These are phyloP conservation scores for Cladosporium velox DNA, from an alignment of 2,329 filamentous ascomycete genomes.

Conservation along the genomic window DNA sequence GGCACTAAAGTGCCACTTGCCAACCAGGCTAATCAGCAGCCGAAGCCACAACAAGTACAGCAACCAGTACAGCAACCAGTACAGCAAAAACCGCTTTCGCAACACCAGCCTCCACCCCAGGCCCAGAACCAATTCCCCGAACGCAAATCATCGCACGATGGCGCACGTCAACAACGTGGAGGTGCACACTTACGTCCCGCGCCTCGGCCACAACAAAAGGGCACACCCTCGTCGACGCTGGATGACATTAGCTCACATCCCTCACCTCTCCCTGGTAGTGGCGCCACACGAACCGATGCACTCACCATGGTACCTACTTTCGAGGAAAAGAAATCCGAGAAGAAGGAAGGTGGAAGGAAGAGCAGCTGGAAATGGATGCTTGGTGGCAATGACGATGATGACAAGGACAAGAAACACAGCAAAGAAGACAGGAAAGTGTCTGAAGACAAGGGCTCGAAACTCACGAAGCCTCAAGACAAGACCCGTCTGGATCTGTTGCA, in stretches of 20 bases:
- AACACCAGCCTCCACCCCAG: constrained; percentile 1
- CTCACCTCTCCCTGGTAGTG: constrained; percentile 68
- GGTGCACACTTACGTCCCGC: constrained; percentile 38
- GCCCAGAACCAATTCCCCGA: constrained; percentile 48
- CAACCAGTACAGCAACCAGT: constrained; percentile 36
- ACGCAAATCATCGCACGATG: constrained; percentile 49
- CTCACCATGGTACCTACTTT: constrained; percentile 79
- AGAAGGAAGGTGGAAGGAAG: constrained; percentile 69
- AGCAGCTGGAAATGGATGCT: constrained; percentile 86
- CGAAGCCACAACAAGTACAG: constrained; percentile 2
- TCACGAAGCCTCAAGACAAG: constrained; percentile 67
- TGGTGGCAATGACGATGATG: constrained; percentile 67
- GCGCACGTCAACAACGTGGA: constrained; percentile 36
- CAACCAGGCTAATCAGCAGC: constrained; percentile 27
- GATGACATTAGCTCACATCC: constrained; percentile 67
- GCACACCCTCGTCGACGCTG: constrained; percentile 46
- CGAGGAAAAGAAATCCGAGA: constrained; percentile 69
- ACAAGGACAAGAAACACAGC: constrained; percentile 67
- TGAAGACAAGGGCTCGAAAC: constrained; percentile 51
- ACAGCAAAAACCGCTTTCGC: constrained; percentile 19
- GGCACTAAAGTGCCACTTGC: constrained; percentile 36
- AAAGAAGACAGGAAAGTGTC: constrained; percentile 34
- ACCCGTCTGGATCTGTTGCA: constrained; percentile 84
- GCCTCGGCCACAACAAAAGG: constrained; percentile 26
- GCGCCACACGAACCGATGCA: constrained; percentile 69